These are phyloP conservation scores for Myxozyma sirexii DNA, from an alignment of 805 yeast species.

Conservation along the genomic window DNA sequence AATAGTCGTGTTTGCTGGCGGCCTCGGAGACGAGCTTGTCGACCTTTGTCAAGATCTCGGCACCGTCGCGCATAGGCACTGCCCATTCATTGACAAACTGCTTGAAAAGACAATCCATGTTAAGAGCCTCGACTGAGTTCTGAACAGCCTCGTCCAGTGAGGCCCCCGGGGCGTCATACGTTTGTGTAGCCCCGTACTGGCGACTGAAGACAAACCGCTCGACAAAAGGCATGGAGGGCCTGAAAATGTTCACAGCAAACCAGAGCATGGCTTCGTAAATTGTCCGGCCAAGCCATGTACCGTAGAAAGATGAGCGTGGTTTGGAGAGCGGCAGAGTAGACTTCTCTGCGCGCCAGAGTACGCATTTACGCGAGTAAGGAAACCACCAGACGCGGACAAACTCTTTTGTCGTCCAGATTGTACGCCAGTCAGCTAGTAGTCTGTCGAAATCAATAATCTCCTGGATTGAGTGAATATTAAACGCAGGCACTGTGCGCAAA, in stretches of 20 bases:
- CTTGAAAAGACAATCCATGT: slow-evolving; percentile 92
- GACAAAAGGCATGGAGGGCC: slow-evolving; percentile 78
- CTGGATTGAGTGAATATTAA: slow-evolving; percentile 76
- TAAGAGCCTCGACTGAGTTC: slow-evolving; percentile 80
- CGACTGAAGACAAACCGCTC: slow-evolving; percentile 83
- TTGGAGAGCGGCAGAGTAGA: slow-evolving; percentile 63
- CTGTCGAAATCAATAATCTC: slow-evolving; percentile 80
- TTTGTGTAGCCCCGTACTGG: slow-evolving; percentile 79
- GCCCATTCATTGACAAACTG: slow-evolving; percentile 98
- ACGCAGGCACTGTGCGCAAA: slow-evolving; percentile 78
- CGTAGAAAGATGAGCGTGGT: slow-evolving; percentile 82
- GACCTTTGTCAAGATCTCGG: slow-evolving; percentile 47
- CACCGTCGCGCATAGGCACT: slow-evolving; percentile 63
- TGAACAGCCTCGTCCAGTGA: slow-evolving; percentile 69
- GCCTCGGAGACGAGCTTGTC: slow-evolving; percentile 65
- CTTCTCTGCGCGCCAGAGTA: slow-evolving; percentile 87
- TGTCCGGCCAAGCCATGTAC: slow-evolving; percentile 73
- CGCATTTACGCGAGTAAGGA: slow-evolving; percentile 84
- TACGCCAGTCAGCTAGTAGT: slow-evolving; percentile 60
- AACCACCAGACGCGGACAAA: slow-evolving; percentile 97
- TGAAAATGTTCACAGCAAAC: slow-evolving; percentile 72
- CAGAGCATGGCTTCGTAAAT: slow-evolving; percentile 80
- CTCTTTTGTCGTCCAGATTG: slow-evolving; percentile 86
- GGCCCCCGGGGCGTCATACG: slow-evolving; percentile 48
- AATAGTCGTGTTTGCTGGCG: slow-evolving; percentile 61